Evolutionary conservation across 2,329 filamentous ascomycete genomes (phyloP).

Genomic region (Ascochyta clinopodiicola): DNA sequence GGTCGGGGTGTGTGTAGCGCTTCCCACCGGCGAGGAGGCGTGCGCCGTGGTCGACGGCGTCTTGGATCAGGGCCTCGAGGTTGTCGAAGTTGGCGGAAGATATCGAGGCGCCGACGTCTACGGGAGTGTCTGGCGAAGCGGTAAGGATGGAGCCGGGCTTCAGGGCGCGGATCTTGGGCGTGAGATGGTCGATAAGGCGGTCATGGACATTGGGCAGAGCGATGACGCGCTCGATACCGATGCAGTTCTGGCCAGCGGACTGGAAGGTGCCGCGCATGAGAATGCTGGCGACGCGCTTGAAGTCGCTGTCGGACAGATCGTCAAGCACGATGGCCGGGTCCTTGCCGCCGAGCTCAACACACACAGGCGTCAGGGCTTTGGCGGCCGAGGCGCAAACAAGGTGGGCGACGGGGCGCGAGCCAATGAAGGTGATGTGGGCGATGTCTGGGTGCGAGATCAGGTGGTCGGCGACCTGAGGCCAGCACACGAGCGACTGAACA

Average conservation of each 20-base stretch:
- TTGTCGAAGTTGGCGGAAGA: constrained; percentile 76
- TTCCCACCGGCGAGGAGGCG: constrained; percentile 81
- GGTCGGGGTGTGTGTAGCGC: constrained; percentile 72
- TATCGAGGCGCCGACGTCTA: constrained; percentile 90
- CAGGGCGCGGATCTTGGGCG: constrained; percentile 75
- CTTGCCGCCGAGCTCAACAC: constrained; percentile 93
- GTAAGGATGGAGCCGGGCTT: constrained; percentile 75
- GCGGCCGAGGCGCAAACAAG: constrained; percentile 87
- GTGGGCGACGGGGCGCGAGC: constrained; percentile 84
- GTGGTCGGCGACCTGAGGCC: constrained; percentile 80
- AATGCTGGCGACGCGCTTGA: constrained; percentile 78
- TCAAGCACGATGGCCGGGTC: constrained; percentile 91
- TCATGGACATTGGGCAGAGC: constrained; percentile 79
- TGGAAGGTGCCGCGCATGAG: constrained; percentile 94
- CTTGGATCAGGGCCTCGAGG: constrained; percentile 76
- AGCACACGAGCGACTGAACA: constrained; percentile 85
- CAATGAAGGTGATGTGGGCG: constrained; percentile 94
- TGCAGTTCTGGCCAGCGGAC: constrained; percentile 95
- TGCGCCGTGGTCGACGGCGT: constrained; percentile 81
- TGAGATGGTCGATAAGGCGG: constrained; percentile 71
- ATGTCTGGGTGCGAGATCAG: constrained; percentile 86
- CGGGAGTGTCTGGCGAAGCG: constrained; percentile 49
- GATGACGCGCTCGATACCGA: constrained; percentile 93
- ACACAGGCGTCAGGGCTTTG: constrained; percentile 82
- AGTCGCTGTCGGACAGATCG: constrained; percentile 68